A percentile compares a stretch with the other conserved stretches of the same genome.
Conservation (phyloP, 2,329 filamentous ascomycete species). For the Aspergillus hortae region DNA sequence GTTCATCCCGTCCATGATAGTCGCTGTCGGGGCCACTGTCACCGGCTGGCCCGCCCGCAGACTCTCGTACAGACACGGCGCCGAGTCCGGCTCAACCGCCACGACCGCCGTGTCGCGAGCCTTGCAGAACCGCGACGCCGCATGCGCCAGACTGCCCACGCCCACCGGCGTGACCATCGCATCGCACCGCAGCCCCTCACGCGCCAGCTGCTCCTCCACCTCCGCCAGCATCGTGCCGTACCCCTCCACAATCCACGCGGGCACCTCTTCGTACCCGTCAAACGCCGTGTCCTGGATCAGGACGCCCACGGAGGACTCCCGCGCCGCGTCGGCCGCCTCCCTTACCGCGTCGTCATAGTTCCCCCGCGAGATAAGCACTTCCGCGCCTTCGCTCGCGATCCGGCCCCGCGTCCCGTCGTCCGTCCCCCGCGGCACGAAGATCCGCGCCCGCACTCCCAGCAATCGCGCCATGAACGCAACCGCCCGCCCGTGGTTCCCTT, state of each 20-base stretch:
- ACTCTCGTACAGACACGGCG: slow-evolving; percentile 51
- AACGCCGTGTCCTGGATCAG: slow-evolving; percentile 69
- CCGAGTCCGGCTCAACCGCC: slow-evolving; percentile 67
- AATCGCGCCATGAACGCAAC: slow-evolving; percentile 65
- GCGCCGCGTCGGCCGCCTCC: slow-evolving; percentile 44
- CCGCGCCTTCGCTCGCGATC: slow-evolving; percentile 62
- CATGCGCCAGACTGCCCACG: slow-evolving; percentile 69
- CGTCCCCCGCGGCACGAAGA: slow-evolving; percentile 64
- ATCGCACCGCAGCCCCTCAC: slow-evolving; percentile 38
- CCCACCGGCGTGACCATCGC: slow-evolving; percentile 65
- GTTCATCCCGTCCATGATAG: slow-evolving; percentile 72
- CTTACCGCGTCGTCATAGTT: slow-evolving; percentile 63
- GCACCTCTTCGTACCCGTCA: slow-evolving; percentile 63
- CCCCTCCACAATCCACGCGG: slow-evolving; percentile 72
- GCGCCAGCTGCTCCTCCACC: slow-evolving; percentile 58
- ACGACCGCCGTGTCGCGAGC: slow-evolving; percentile 46
- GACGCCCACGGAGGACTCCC: slow-evolving; percentile 37
- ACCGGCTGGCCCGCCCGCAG: slow-evolving; percentile 47
- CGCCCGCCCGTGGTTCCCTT: slow-evolving; percentile 74
- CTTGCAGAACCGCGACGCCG: slow-evolving; percentile 65
- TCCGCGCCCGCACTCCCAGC: slow-evolving; percentile 52
- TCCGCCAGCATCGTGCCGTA: slow-evolving; percentile 72
- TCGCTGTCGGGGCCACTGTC: slow-evolving; percentile 54
- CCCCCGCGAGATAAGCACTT: slow-evolving; percentile 53
- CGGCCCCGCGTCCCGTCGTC: slow-evolving; percentile 49